phyloP scores from a whole-genome alignment of 1,284 basidiomycete genomes.

The Testicularia cyperi region DNA sequence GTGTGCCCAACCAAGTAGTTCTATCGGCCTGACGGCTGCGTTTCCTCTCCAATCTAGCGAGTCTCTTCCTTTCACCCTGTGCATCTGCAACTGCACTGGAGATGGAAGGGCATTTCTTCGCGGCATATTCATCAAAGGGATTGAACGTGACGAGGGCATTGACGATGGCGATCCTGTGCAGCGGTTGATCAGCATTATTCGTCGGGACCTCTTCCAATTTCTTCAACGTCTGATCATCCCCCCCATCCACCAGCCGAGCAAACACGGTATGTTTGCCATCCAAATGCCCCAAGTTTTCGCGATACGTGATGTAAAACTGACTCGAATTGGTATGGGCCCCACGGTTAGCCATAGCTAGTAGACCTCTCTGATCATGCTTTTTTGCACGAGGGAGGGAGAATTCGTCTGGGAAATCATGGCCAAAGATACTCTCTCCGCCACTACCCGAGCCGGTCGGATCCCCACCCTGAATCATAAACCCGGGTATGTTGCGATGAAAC shows the following conservation, averaged over 20 bases:
- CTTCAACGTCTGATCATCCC: slow-evolving; percentile 73
- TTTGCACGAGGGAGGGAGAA: slow-evolving; percentile 64
- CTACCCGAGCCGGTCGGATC: slow-evolving; percentile 94
- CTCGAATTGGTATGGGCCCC: slow-evolving; percentile 53
- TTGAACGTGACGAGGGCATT: slow-evolving; percentile 46
- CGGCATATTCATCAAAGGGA: slow-evolving; percentile 53
- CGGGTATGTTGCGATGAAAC: slow-evolving; percentile 92
- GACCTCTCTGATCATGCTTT: slow-evolving; percentile 46
- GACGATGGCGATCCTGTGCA: slow-evolving; percentile 71
- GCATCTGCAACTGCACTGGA: too few species aligned
- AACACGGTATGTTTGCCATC: slow-evolving; percentile 88
- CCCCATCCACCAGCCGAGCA: slow-evolving; percentile 85
- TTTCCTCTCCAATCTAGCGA: slow-evolving; percentile 51
- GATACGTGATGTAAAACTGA: slow-evolving; percentile 54
- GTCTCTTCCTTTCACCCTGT: too few species aligned
- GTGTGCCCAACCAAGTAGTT: slow-evolving; percentile 53
- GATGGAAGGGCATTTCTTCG: too few species aligned
- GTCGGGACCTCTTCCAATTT: slow-evolving; percentile 77
- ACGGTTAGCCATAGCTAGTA: slow-evolving; percentile 57
- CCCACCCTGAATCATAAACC: slow-evolving; percentile 97
- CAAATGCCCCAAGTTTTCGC: slow-evolving; percentile 70
- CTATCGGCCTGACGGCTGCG: slow-evolving; percentile 49
- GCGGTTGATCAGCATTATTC: slow-evolving; percentile 81
- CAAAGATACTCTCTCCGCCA: slow-evolving; percentile 93
- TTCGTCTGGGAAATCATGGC: slow-evolving; percentile 90